Evolutionary conservation across 2,329 filamentous ascomycete genomes (phyloP), one percentile per base, ranked within the genome.

Genomic region (Trichoderma arundinaceum): DNA sequence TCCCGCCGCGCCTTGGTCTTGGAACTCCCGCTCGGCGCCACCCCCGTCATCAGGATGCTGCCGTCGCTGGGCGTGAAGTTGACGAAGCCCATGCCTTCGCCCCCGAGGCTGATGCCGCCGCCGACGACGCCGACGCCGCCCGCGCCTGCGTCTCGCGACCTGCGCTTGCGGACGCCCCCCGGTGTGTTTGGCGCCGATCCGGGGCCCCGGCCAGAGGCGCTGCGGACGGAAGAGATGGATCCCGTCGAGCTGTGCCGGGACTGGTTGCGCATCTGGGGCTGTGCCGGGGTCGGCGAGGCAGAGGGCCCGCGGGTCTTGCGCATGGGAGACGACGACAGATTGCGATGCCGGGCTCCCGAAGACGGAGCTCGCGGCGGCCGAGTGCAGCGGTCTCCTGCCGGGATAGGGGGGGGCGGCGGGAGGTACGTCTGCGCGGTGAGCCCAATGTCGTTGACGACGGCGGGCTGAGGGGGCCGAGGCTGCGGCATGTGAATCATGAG

Each of bases 1-100:
- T 98, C 94, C 58, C 95, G 82, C 64, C 93, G 82, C n/a, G 92
- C 92, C 76, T 97, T 97, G 8, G 95, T 98, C 85, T 98, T 98
- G 70, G 88, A 91, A 71, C 89, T 93, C 9, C 95, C 95, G 69
- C 90, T 94, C 0, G 94, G 94, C 52, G 95, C 95, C 12, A 99
- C 95, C 5, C 94, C 94, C 7, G 87, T 92, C 77, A 99, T 86
- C 49, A 99, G 89, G 74, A 90, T 87, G 13, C 85, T 81, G 72
- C 88, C 89, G 76, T 99, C 94, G 57, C 84, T 82, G 0, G 92
- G 89, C 1, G 94, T 97, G 78, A 91, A 97, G 77, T 98, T 98
- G 69, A 97, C 92, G 74, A 98, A 98, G 10, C 86, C 85, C 8
- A 86, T 80, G 2, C 73, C 72, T 3, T 74, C 73, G 9, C 69